Base-by-base conservation (phyloP, 257 asterid species). In the Solanum paucissectum region DNA sequence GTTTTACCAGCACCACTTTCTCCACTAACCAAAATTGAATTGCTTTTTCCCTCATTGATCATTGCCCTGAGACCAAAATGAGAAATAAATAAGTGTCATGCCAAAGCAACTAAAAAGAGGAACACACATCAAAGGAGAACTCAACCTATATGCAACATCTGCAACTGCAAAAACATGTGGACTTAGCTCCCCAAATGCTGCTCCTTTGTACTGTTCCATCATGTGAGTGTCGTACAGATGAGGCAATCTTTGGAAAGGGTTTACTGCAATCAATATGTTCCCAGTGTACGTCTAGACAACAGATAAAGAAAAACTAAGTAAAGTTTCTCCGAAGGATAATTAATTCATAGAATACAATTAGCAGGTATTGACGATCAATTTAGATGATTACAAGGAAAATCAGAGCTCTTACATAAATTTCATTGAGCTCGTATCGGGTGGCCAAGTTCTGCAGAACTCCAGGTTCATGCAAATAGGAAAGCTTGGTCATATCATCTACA, bases 1-100 rank as follows among this genome's bases (percentile, higher is more conserved):
- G 99, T 97, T 90, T 97, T 97, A 90, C 99, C 99, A 88, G 99
- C 99, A 92, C 99, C 99, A 94, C 99, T 97, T 92, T 97, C 99
- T 83, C 99, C 99, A 91, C 99, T 97, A 89, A 97, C 99, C 93
- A 97, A 95, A 90, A 97, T 97, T 87, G 99, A 93, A 92, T 97
- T 97, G 95, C 99, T 95, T 91, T 93, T 97, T 72, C 98, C 98
- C 82, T 97, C 99, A 29, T 96, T 96, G 89, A 93, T 89, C 99
- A 97, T 96, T 92, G 96, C 99, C 94, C 99, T 97, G 90, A 88
- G 69, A 84, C 89, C 69, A 90, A 29, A 27, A 81, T 89, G 83
- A 87, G 76, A 72, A 89, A 68, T 71, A 88, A 40, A 81, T 71
- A 38, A 88, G 81, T 55, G 33, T 88, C 62, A 82, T 85, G 64